Base-by-base conservation (phyloP, 2,329 filamentous ascomycete species). In the Fusarium sp. region DNA sequence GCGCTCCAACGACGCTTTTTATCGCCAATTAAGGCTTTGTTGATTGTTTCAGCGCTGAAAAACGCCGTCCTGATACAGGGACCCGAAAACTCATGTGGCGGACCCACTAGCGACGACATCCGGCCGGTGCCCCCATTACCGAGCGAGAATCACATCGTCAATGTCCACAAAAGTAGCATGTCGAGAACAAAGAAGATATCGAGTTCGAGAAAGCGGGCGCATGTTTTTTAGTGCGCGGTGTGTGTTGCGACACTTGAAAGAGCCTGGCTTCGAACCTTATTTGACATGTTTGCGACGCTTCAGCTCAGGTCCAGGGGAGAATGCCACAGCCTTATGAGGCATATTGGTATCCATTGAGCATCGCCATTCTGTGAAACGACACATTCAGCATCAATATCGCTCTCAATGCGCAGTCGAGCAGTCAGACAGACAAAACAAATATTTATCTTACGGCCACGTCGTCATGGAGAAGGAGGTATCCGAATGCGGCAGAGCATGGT, bases 71-170 rank as follows among this genome's bases (percentile, higher is more conserved):
- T 71, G 61, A 73, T 73, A 72, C 75, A 72, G 63, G 64, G 66
- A 72, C 61, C 66, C 67, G 70, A 75, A 64, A 67, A 61, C 67
- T 74, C 69, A 69, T 72, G 69, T 75, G 67, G 71, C 67, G 76
- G 76, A 77, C 73, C 78, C 78, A 79, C 78, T 73, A 69, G 68
- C 64, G 72, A 80, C 78, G 76, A 79, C 77, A 80, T 78, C 77
- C 77, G 77, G 73, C 72, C 78, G 76, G 73, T 72, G 67, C 69
- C 65, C 63, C 70, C 75, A 76, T 70, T 76, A 75, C 71, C 69
- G 63, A 65, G 58, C 69, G 63, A 65, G 58, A 70, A 70, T 59
- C 61, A 64, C 54, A 60, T 64, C 50, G 65, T 65, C 55, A 37
- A 64, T 38, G 60, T 54, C 60, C 58, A 66, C 69, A 53, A 72